Evolutionary conservation across 2,329 filamentous ascomycete genomes (phyloP).

Genomic region (Mycosphaerella arachidis): DNA sequence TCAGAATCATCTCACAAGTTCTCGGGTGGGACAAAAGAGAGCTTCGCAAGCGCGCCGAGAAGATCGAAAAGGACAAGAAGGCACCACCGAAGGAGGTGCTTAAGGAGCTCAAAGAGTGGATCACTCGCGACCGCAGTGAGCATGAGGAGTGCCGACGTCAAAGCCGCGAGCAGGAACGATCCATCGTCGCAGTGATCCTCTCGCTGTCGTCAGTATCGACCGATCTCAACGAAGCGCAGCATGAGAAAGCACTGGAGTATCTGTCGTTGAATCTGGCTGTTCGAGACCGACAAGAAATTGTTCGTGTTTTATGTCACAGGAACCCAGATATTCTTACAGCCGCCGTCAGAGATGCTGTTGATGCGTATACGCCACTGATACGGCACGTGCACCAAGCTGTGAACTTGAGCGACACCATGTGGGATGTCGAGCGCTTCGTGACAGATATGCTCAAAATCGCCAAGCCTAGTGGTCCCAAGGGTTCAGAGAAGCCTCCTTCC

Average conservation of each 20-base stretch:
- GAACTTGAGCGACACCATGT: slow-evolving; percentile 65
- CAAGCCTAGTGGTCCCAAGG: slow-evolving; percentile 32
- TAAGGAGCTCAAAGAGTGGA: slow-evolving; percentile 56
- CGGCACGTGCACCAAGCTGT: slow-evolving; percentile 65
- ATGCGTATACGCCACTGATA: slow-evolving; percentile 71
- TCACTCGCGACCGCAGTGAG: slow-evolving; percentile 48
- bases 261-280: slow-evolving; percentile 66
- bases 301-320: slow-evolving; percentile 60
- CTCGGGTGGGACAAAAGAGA: slow-evolving; percentile 68
- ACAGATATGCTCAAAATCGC: slow-evolving; percentile 62
- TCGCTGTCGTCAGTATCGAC: slow-evolving; percentile 45
- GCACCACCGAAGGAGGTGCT: slow-evolving; percentile 58
- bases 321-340: slow-evolving; percentile 70
- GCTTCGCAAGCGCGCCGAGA: slow-evolving; percentile 61
- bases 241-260: slow-evolving; percentile 63
- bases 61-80: slow-evolving; percentile 59
- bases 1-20: slow-evolving; percentile 67
- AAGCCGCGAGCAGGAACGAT: slow-evolving; percentile 52
- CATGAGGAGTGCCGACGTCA: slow-evolving; percentile 57
- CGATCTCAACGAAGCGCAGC: slow-evolving; percentile 55
- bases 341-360: slow-evolving; percentile 59
- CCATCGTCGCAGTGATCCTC: slow-evolving; percentile 65
- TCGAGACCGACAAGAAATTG: slow-evolving; percentile 68
- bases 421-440: slow-evolving; percentile 63
- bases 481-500: slow-evolving; percentile 45